Base-by-base conservation (phyloP, 345 rosid genomes). In the Heritiera littoralis region DNA sequence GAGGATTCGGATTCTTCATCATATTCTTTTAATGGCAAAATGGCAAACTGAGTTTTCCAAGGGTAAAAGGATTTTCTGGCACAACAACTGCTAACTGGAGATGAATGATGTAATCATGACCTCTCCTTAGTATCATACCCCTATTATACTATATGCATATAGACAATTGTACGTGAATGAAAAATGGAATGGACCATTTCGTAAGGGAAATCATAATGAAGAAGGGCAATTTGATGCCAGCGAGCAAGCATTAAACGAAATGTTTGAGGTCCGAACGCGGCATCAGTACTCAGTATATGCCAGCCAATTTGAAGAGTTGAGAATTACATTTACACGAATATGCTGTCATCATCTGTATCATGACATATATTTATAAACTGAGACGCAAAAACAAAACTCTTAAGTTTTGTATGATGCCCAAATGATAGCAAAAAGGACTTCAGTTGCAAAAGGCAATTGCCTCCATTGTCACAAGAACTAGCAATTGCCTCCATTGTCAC, bases 91-190 rank as follows among this genome's bases (percentile, higher is more conserved):
- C 43, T 9, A 11, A 64, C 3, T 13, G 3, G 2, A 41, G 3
- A 40, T 66, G 71, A 66, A 72, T 52, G 59, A 72, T 15, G 45
- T 72, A 51, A 72, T 3, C 60, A 72, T 72, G 75, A 15, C 75
- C 1, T 72, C 14, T 51, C 23, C 43, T 32, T 30, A 3, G 75
- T 32, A 51, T 51, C 61, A 17, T 49, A 49, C 75, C 2, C 35
- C 28, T 20, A 58, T 55, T 2, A 20, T 18, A 41, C 32, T 20
- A 14, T 18, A 45, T 4, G 9, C 52, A 23, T 23, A 23, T 17
- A 9, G 41, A 18, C 15, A 13, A 5, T 4, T 0, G 17, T 10
- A 68, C 45, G 54, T n/a, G 38, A 20, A 45, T 10, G 14, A 1
- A 49, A 23, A 71, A 30, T 1, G 0, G 55, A 30, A 11, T 4